Conservation (phyloP, 345 rosid species). For the Viola odorata region DNA sequence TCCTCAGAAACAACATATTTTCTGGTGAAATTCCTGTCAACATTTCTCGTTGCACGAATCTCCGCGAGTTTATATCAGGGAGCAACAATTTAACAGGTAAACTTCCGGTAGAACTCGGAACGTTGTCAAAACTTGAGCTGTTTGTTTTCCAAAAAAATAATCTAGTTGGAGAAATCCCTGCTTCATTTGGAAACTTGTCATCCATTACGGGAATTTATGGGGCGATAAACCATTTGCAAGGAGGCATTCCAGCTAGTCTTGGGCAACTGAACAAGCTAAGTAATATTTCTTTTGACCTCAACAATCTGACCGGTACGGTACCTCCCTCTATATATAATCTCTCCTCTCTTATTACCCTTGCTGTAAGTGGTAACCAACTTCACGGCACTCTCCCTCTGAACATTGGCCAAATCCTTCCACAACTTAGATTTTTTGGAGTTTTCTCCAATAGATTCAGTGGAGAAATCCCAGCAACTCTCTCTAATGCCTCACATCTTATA, state of each 20-base stretch:
- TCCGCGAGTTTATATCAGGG: not conserved
- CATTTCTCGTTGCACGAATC: not conserved
- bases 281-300: too few species aligned
- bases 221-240: slow-evolving; percentile 5
- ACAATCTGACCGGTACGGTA: too few species aligned
- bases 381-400: too few species aligned
- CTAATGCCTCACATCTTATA: too few species aligned
- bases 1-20: not conserved
- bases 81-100: not conserved
- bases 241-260: slow-evolving; percentile 15
- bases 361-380: too few species aligned
- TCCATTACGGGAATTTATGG: not conserved
- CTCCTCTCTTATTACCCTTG: too few species aligned
- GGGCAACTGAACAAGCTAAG: slow-evolving; percentile 11
- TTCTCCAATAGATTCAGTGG: too few species aligned
- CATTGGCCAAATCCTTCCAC: too few species aligned
- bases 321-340: too few species aligned
- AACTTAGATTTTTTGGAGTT: too few species aligned
- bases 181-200: slow-evolving; percentile 18
- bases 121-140: not conserved
- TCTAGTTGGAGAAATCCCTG: not conserved
- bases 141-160: not conserved
- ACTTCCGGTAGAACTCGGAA: slow-evolving; percentile 1
- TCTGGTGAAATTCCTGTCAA: not conserved
- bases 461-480: too few species aligned